Evolutionary conservation across 177 flowering plant genomes (phyloP), one percentile per base, ranked within the genome.

Genomic region (Vitis hybrid): DNA sequence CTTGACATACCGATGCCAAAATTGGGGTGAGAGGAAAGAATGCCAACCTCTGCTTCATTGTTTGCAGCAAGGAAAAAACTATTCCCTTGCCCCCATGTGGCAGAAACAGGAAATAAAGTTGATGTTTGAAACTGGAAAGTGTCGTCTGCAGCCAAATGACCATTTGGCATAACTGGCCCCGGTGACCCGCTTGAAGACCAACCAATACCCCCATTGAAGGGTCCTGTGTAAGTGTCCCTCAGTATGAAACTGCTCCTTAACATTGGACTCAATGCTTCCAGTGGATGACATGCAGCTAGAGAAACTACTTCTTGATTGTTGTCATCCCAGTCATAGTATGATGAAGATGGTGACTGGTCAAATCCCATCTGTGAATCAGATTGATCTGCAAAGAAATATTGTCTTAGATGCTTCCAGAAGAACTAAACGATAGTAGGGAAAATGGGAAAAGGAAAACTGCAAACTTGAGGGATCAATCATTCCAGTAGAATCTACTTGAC

Each of bases 351-450:
- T 19, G 71, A 18, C 15, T 22, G 58, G 39, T 53, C 57, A 62
- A 68, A 60, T 33, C 65, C 62, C 39, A 72, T 66, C 19, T 51
- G 82, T 3, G 52, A 33, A 57, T 62, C 68, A 9, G 61, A 68
- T 74, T 78, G 77, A 80, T 69, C 85, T 81, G 80, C 72, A 49
- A 26, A 69, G 45, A 60, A 64, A 55, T 57, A 12, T 49, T 13
- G 19, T 15, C 55, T 64, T 48, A 64, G 53, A 52, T 20, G 59
- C 56, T 67, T 13, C 62, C 12, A 16, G 57, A 16, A 20, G 22
- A 16, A 2, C 22, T 20, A n/a, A 5, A 8, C 45, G 39, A 53
- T 12, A 5, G n/a, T 15, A 53, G 3, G 56, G 56, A 53, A 22
- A 59, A 59, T 6, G 62, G 45, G 62, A 59, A 53, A 53, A 59